Conservation (phyloP, 2,329 filamentous ascomycete genomes). For the Cryphonectria nitschkei region DNA sequence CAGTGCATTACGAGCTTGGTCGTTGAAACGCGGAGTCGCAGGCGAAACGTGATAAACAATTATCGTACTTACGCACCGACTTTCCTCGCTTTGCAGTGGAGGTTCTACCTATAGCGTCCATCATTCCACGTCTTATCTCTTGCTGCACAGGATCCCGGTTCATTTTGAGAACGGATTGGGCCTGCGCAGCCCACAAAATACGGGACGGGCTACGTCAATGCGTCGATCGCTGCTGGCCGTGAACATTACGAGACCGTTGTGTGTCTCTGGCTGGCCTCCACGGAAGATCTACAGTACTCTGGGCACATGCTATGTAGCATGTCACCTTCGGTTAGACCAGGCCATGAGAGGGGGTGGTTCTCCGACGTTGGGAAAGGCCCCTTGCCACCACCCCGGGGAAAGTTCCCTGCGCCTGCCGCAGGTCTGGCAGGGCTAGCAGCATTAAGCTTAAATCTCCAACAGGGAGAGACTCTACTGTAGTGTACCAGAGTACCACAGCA, state of each 20-base stretch:
- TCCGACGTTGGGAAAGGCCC: background rate
- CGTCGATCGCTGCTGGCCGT: background rate
- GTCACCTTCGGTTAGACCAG: background rate
- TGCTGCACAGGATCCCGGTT: background rate
- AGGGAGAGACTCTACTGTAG: background rate
- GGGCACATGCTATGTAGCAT: background rate
- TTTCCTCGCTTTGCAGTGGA: background rate
- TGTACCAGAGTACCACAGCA: background rate
- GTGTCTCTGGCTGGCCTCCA: background rate
- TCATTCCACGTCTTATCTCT: background rate
- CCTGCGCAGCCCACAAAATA: background rate
- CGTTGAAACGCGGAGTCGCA: background rate
- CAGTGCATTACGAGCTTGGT: too few relatives aligned
- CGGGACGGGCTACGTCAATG: background rate
- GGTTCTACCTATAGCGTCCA: background rate
- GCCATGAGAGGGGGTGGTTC: background rate
- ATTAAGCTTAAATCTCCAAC: conserved; percentile 7
- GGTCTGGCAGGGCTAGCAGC: background rate
- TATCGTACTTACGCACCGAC: background rate
- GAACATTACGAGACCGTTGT: background rate
- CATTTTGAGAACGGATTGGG: background rate
- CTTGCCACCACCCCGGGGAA: background rate
- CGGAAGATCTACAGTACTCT: background rate
- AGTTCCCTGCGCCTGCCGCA: conserved; percentile 1
- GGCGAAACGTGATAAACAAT: background rate